Percentiles rank a stretch among this genome's conserved stretches.
phyloP scores from a whole-genome alignment of 73 alveolate genomes.

The Tetrahymena malaccensis region DNA sequence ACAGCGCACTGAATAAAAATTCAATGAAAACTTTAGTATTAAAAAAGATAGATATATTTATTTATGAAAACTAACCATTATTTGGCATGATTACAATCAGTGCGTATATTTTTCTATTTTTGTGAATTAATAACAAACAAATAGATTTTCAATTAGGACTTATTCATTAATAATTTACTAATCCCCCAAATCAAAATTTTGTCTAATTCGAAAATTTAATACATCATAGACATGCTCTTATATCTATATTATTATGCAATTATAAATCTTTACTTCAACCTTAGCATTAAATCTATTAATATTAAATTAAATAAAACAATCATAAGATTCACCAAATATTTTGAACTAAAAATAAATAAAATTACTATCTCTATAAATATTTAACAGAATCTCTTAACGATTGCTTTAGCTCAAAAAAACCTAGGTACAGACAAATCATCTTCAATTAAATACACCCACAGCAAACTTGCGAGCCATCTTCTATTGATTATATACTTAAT shows the following conservation, averaged over 20 bases:
- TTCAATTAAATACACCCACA: neutral
- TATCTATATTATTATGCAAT: neutral
- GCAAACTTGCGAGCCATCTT: neutral
- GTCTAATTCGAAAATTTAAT: neutral
- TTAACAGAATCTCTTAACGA: neutral
- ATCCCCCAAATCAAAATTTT: neutral
- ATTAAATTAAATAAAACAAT: neutral
- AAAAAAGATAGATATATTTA: neutral
- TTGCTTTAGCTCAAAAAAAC: neutral
- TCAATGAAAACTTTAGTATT: neutral
- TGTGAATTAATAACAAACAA: neutral
- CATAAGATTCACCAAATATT: neutral
- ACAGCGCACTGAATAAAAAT: neutral
- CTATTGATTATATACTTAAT: neutral
- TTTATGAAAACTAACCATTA: neutral
- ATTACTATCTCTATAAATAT: neutral
- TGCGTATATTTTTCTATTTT: neutral
- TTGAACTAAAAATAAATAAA: neutral
- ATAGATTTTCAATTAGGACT: neutral
- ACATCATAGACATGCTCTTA: neutral
- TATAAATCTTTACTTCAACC: neutral
- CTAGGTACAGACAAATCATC: neutral
- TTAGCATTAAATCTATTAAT: neutral
- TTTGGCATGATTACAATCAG: neutral
- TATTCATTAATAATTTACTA: neutral